These are phyloP conservation scores for Globomyces sp. DNA, from an alignment of 371 early-diverging fungal species.

Conservation along the genomic window DNA sequence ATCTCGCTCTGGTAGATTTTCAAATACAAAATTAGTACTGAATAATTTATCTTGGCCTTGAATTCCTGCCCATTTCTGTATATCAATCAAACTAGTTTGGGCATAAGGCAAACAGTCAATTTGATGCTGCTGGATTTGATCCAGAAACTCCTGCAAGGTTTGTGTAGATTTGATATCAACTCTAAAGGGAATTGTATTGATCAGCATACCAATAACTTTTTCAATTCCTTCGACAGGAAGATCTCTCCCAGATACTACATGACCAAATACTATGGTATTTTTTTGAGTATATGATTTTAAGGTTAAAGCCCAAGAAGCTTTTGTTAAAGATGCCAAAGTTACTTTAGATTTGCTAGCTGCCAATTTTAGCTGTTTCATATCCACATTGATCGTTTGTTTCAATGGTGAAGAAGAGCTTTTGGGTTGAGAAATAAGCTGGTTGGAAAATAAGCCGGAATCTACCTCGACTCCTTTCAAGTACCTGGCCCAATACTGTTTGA, in stretches of 20 bases:
- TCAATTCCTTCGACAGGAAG: constrained; percentile 22
- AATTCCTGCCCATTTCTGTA: background rate
- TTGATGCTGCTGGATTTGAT: background rate
- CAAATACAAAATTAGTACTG: background rate
- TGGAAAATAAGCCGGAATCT: background rate
- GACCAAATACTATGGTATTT: constrained; percentile 27
- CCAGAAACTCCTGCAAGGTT: background rate
- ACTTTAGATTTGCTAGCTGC: background rate
- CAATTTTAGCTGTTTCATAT: background rate
- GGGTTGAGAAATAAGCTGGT: background rate
- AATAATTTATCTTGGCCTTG: background rate
- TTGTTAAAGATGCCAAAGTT: constrained; percentile 1
- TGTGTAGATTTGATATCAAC: constrained; percentile 1
- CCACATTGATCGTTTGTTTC: background rate
- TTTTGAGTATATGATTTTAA: constrained; percentile 15
- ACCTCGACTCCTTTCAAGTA: constrained; percentile 10
- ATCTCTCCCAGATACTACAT: constrained; percentile 28
- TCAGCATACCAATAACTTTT: constrained; percentile 22
- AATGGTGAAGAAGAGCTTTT: background rate
- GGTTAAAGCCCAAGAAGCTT: constrained; percentile 30
- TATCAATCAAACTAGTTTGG: background rate
- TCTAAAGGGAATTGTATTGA: constrained; percentile 34
- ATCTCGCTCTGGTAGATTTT: background rate
- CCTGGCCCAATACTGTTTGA: constrained; percentile 4
- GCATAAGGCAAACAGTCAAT: background rate